Conservation (phyloP, 2,329 filamentous ascomycete genomes). For the Pestalotiopsis sp. region DNA sequence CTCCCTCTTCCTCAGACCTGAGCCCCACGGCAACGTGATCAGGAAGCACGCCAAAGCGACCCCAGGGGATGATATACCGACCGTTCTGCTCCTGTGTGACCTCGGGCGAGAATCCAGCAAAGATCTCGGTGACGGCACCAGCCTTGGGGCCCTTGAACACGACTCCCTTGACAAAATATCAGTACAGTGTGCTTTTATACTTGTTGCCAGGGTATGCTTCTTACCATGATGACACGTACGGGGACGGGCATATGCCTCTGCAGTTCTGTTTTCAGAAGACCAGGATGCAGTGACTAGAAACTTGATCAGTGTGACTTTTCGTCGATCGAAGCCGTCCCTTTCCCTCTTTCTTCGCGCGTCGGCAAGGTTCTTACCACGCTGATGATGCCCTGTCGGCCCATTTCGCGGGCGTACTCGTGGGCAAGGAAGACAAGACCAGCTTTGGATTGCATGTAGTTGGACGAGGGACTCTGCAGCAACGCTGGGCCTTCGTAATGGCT, state of each 20-base stretch:
- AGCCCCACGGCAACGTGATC: conserved; percentile 15
- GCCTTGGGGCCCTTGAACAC: conserved; percentile 31
- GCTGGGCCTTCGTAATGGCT: background rate
- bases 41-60: conserved; percentile 19
- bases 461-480: background rate
- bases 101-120: conserved; percentile 39
- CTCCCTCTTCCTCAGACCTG: conserved; percentile 15
- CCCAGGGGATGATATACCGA: conserved; percentile 32
- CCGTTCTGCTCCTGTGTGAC: conserved; percentile 33
- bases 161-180: conserved; percentile 15
- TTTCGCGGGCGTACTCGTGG: conserved; percentile 1
- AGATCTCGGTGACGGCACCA: conserved; percentile 45
- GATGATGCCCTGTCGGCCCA: conserved; percentile 12
- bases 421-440: conserved; percentile 1
- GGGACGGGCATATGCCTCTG: conserved; percentile 16
- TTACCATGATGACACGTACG: conserved; percentile 12
- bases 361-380: conserved; percentile 8
- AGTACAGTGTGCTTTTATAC: background rate
- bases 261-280: conserved; percentile 18
- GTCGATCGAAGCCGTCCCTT: background rate
- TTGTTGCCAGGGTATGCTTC: background rate
- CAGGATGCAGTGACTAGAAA: conserved; percentile 15
- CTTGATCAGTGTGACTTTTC: too few relatives aligned
- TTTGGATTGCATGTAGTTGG: conserved; percentile 12
- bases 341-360: background rate